Evolutionary conservation across 2,329 filamentous ascomycete genomes (phyloP).

Genomic region (Fusarium sp.): DNA sequence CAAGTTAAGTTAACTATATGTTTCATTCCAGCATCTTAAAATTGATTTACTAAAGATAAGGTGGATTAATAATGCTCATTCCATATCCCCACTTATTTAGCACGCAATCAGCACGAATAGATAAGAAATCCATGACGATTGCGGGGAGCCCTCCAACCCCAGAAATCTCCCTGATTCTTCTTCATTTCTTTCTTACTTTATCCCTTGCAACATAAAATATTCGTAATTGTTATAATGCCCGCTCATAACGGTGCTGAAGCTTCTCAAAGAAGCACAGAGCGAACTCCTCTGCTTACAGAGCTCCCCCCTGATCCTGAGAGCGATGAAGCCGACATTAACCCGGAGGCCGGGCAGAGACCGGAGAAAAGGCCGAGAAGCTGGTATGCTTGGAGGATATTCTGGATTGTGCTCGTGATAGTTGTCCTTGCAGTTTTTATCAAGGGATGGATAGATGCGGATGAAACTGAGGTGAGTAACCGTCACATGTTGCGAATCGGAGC

Average conservation of each 20-base stretch:
- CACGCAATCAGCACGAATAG: slow-evolving; percentile 11
- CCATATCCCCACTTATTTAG: slow-evolving; percentile 5
- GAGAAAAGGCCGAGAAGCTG: slow-evolving; percentile 15
- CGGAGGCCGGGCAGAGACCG: slow-evolving; percentile 1
- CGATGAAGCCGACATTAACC: background rate
- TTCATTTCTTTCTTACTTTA: background rate
- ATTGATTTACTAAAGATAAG: no score
- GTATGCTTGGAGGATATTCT: slow-evolving; percentile 29
- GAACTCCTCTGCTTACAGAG: slow-evolving; percentile 19
- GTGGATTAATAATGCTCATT: slow-evolving; percentile 28
- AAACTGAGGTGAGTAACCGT: slow-evolving; percentile 13
- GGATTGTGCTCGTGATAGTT: slow-evolving; percentile 1
- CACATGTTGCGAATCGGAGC: fast-evolving
- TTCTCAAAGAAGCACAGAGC: background rate
- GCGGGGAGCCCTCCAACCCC: background rate
- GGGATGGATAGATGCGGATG: slow-evolving; percentile 30
- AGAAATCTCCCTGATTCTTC: background rate
- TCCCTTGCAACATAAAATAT: background rate
- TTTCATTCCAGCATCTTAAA: no score
- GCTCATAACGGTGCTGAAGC: background rate
- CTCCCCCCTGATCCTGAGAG: background rate
- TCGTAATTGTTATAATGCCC: background rate
- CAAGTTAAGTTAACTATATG: no score
- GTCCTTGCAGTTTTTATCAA: slow-evolving; percentile 17
- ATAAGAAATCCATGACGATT: slow-evolving; percentile 19